Evolutionary conservation across 257 asterid genomes (phyloP).

Genomic region (Gentiana macrophylla): DNA sequence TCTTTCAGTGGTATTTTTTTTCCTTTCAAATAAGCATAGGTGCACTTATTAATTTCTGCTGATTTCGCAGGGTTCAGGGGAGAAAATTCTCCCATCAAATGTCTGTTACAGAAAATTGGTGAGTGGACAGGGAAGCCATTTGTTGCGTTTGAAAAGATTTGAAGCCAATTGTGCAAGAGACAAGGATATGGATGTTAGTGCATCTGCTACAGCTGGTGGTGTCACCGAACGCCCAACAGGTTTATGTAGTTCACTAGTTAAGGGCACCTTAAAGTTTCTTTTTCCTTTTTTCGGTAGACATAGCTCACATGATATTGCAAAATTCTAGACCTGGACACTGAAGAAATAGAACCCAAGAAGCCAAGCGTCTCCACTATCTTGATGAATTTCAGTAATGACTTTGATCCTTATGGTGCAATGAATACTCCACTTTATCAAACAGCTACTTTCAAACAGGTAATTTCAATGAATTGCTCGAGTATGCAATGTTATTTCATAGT

Average conservation of each 20-base stretch:
- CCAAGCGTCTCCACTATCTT: conserved; percentile 72
- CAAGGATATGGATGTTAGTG: conserved; percentile 51
- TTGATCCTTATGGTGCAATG: conserved; percentile 77
- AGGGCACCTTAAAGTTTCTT: neutral
- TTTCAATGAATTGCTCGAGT: conserved; percentile 2
- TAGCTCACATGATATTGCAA: too few relatives aligned
- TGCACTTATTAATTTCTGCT: neutral
- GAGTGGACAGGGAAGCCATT: conserved; percentile 17
- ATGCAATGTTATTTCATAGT: neutral
- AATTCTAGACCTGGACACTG: conserved; percentile 27
- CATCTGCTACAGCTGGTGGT: conserved; percentile 35
- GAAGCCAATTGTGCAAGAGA: conserved; percentile 37
- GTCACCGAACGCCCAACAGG: conserved; percentile 40
- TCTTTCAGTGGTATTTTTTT: too few relatives aligned
- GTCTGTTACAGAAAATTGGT: conserved; percentile 21
- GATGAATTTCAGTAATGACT: conserved; percentile 76
- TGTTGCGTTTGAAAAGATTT: conserved; percentile 20
- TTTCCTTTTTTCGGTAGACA: neutral
- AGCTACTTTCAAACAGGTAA: conserved; percentile 97
- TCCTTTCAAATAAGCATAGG: too few relatives aligned
- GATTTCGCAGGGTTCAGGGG: conserved; percentile 31
- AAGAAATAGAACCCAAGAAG: conserved; percentile 24
- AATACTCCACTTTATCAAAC: conserved; percentile 98
- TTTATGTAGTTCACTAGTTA: conserved; percentile 7
- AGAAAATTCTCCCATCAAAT: conserved; percentile 21